Base-by-base conservation (phyloP, 192 early-diverging fungal genomes). In the Spinellus fusiger region DNA sequence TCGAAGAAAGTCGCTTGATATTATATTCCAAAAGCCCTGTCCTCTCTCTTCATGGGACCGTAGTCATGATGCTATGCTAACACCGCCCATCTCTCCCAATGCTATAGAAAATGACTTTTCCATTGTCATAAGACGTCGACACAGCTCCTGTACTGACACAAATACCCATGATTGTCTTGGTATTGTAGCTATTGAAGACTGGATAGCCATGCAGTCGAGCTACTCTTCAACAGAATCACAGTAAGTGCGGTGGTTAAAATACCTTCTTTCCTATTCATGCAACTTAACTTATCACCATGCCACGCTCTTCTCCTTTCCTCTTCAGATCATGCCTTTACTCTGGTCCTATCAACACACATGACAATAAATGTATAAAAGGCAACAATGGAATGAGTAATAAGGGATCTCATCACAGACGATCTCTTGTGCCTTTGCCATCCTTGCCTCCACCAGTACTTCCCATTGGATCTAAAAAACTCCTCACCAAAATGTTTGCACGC, bases 181-280 rank as follows among this genome's bases (percentile, higher is more conserved):
- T 16, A 49, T 79, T 0, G 68, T 74, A 5, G 69, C 74, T 0
- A 76, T 79, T 18, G 76, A 76, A 55, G 74, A 74, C 26, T 79
- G 77, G 77, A 71, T 72, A 7, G 68, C 67, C 5, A 55, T 18
- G 26, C 55, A 54, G 16, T 48, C 31, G 50, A 31, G 16, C 20
- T 34, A 7, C 18, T 46, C n/a, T n/a, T n/a, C n/a, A n/a, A n/a
- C 27, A n/a, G 31, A 37, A 32, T 20, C 25, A 46, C 32, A 23
- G 40, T 44, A 44, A 44, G 40, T 3, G 10, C 40, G 40, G 20
- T 31, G 5, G 10, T 38, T 33, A n/a, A 56, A 56, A 56, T 29
- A 33, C 4, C 4, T 33, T n/a, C n/a, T n/a, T n/a, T n/a, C n/a
- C n/a, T n/a, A n/a, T n/a, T n/a, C n/a, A n/a, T n/a, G n/a, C n/a